Base-by-base conservation (phyloP, 345 rosid species). In the Brassica incana region DNA sequence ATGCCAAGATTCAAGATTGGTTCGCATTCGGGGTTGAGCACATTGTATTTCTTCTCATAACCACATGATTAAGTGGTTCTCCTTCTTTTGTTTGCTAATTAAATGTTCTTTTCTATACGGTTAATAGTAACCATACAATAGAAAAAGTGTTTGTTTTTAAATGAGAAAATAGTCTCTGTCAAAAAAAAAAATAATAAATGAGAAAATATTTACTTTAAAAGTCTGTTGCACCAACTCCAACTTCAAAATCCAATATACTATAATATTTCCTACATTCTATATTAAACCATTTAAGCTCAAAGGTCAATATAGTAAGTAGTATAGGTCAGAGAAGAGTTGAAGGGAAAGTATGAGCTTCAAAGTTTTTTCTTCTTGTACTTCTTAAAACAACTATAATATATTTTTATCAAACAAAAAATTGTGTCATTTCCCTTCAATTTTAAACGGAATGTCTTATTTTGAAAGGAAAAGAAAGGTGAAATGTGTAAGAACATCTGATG, bases 201-300 rank as follows among this genome's bases (percentile, higher is more conserved):
- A 29, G 32, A 29, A 29, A 29, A 29, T 29, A 29, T 68, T 45
- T 73, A 79, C 3, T 61, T 27, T 11, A 5, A 11, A 20, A 61
- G 76, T 71, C 52, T 5, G 61, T 52, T 80, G 52, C 72, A 80
- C 75, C 79, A 80, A 80, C 83, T 80, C 79, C 79, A 74, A 69
- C 83, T 80, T 74, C 36, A 62, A 36, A 36, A n/a, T 50, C 60
- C 6, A 79, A 67, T 59, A 73, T 65, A 23, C 43, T 65, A 32
- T 5, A 65, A 68, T 50, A 29, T 50, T 52, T 69, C 43, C 40
- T n/a, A 69, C 73, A 69, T 69, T 69, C 43, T 4, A 30, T 27
- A 30, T 8, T 52, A n/a, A 69, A 69, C 15, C 0, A 50, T 4
- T 50, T 7, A 29, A 69, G 32, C 71, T 67, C 58, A 69, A 69